Evolutionary conservation across 768 basidiomycete species (phyloP).

Genomic region (Auriscalpium orientale): DNA sequence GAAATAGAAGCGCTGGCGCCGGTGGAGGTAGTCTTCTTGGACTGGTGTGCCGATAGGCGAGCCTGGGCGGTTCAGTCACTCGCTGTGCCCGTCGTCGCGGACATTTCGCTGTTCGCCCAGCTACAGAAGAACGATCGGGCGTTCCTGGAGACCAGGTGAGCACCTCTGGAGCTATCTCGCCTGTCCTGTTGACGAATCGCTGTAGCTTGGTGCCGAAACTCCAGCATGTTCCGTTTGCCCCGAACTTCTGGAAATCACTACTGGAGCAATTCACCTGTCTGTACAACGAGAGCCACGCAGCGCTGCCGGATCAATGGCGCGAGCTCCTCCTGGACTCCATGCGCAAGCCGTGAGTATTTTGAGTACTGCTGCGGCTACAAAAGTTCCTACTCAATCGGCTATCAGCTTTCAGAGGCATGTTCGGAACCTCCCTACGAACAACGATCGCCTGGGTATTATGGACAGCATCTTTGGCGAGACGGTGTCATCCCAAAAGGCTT

Average conservation of each 20-base stretch:
- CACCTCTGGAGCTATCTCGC: background rate
- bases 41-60: background rate
- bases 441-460: too few species aligned
- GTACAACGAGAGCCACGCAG: background rate
- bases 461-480: background rate
- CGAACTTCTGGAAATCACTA: background rate
- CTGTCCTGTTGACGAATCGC: background rate
- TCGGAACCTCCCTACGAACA: too few species aligned
- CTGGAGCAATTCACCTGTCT: background rate
- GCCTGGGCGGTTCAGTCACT: background rate
- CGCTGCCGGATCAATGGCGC: background rate
- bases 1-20: background rate
- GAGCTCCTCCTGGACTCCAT: background rate
- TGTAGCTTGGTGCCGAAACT: background rate
- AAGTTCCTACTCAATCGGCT: too few species aligned
- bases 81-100: background rate
- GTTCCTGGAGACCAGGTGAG: background rate
- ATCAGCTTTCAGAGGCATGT: too few species aligned
- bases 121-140: background rate
- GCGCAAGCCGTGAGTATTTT: background rate
- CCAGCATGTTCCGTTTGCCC: background rate
- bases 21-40: background rate
- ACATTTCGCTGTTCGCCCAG: background rate
- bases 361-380: background rate
- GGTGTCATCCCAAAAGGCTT: background rate